Base-by-base conservation (phyloP, 768 basidiomycete genomes). In the Cystobasidiopsis lactophilus region DNA sequence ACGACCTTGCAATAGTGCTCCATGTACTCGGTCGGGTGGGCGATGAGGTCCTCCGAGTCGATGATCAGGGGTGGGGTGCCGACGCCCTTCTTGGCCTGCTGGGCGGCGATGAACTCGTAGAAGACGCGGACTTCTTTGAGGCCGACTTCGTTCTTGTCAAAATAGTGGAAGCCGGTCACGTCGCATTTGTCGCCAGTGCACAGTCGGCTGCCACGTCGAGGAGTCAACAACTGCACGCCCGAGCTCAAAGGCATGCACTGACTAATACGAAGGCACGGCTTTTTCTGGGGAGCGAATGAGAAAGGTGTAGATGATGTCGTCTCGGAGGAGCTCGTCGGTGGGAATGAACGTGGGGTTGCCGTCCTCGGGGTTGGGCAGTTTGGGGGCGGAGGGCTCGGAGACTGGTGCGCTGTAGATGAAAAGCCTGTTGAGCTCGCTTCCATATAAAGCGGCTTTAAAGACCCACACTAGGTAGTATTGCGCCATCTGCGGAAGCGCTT, bases 131-230 rank as follows among this genome's bases (percentile, higher is more conserved):
- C 33, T 45, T 64, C 63, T 14, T 33, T 29, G 50, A 62, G 57
- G 10, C 63, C 63, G 39, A 60, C 62, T 40, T 64, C 63, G 24
- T 45, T 29, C 3, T 52, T 50, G 38, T 62, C 61, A 21, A 61
- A 64, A 27, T 55, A 62, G 24, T 64, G 58, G 56, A 64, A 64
- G 1, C 60, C 61, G 2, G 63, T 64, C 13, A 56, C 46, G 5
- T 53, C 50, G n/a, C 51, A 44, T 16, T 48, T 40, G n/a, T 58
- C 60, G 14, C 60, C 60, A 38, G 50, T 54, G 50, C 63, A 64
- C 13, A 64, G 56, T 3, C 58, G 52, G 14, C 58, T 54, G 53
- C 61, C 61, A 16, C 16, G 7, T 35, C 33, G 33, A 35, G n/a
- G n/a, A n/a, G n/a, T n/a, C n/a, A n/a, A n/a, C n/a, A n/a, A n/a